Evolutionary conservation across 371 early-diverging fungal species (phyloP).

Genomic region (Scutellospora calospora): DNA sequence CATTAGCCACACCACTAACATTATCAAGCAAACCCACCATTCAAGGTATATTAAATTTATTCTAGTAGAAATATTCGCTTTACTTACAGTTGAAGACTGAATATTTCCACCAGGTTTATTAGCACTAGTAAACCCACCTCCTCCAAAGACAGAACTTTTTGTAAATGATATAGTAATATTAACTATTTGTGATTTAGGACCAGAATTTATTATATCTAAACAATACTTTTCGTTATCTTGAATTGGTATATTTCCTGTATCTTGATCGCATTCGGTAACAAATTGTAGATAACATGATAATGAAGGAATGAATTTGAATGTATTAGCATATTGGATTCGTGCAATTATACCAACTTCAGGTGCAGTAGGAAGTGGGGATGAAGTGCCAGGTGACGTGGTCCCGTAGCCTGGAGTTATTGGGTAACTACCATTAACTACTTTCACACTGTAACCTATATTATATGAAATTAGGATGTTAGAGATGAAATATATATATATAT

Average conservation of each 20-base stretch:
- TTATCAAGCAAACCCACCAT: too few species aligned
- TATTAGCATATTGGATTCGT: neutral
- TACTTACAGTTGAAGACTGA: too few species aligned
- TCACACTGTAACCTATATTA: constrained; percentile 19
- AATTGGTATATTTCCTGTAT: neutral
- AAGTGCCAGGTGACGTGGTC: neutral
- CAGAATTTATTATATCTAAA: neutral
- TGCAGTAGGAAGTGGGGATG: neutral
- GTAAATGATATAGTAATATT: constrained; percentile 20
- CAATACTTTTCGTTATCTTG: constrained; percentile 8
- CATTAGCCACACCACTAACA: too few species aligned
- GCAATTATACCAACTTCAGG: neutral
- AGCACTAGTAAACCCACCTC: constrained; percentile 8
- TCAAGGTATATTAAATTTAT: too few species aligned
- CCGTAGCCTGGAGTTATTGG: constrained; percentile 15
- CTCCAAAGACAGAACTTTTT: constrained; percentile 4
- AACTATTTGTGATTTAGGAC: neutral
- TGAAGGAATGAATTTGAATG: neutral
- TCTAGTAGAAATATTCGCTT: too few species aligned
- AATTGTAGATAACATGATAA: constrained; percentile 26
- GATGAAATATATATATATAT: neutral
- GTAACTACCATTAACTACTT: neutral
- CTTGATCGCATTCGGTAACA: constrained; percentile 5
- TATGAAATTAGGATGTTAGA: neutral
- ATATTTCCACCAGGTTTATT: constrained; percentile 34